These are phyloP conservation scores for Quercus robur DNA, from an alignment of 306 rosid species.

Conservation along the genomic window DNA sequence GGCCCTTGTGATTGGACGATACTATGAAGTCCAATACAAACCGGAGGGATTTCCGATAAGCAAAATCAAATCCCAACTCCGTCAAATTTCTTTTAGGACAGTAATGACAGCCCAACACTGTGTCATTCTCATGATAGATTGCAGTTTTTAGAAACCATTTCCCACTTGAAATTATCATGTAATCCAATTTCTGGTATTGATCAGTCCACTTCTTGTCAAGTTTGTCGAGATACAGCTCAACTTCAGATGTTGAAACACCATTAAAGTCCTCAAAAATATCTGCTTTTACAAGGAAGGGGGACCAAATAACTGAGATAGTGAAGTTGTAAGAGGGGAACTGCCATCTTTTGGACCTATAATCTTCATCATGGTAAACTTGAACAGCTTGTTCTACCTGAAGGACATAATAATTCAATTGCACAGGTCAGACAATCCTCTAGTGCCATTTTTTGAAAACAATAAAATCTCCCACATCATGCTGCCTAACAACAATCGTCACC, in stretches of 20 bases:
- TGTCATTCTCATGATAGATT: conserved; percentile 69
- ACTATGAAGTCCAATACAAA: conserved; percentile 56
- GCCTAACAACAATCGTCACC: background rate
- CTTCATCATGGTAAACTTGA: conserved; percentile 78
- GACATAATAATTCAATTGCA: conserved; percentile 27
- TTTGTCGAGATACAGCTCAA: conserved; percentile 72
- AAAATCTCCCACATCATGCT: conserved; percentile 11
- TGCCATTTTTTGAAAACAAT: background rate
- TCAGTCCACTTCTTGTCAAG: conserved; percentile 69
- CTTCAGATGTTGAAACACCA: conserved; percentile 89
- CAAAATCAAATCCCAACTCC: conserved; percentile 72
- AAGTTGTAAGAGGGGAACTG: conserved; percentile 68
- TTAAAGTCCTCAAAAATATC: conserved; percentile 82
- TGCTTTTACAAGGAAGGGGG: conserved; percentile 88
- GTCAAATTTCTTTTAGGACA: conserved; percentile 67
- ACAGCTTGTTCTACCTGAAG: conserved; percentile 72
- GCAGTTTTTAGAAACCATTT: conserved; percentile 94
- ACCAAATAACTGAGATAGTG: conserved; percentile 62
- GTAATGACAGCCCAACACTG: conserved; percentile 75
- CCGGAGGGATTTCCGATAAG: conserved; percentile 75
- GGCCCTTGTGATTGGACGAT: conserved; percentile 72
- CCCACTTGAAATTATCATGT: conserved; percentile 85
- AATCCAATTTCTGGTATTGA: conserved; percentile 49
- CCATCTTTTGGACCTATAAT: conserved; percentile 76
- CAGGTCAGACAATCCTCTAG: background rate